Evolutionary conservation across 306 rosid species (phyloP).

Genomic region (Bauhinia variegata): DNA sequence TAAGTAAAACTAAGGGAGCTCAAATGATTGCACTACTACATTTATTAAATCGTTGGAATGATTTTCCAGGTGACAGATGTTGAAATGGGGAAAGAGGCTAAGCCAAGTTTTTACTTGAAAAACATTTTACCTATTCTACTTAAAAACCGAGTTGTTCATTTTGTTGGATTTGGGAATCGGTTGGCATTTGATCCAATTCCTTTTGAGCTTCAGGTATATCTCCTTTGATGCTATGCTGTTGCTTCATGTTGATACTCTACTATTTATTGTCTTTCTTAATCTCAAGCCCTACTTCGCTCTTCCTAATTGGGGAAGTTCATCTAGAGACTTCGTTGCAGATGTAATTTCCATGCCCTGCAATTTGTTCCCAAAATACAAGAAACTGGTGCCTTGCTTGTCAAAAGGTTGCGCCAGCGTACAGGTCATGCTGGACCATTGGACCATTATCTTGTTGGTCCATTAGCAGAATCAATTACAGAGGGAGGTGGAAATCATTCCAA

Average conservation of each 20-base stretch:
- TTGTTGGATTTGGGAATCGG: conserved; percentile 94
- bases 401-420: conserved; percentile 70
- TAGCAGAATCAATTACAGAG: conserved; percentile 47
- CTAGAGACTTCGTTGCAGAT: conserved; percentile 99
- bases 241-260: conserved; percentile 20
- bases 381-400: conserved; percentile 85
- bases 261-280: conserved; percentile 23
- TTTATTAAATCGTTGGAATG: conserved; percentile 41
- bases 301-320: conserved; percentile 90
- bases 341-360: conserved; percentile 92
- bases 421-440: conserved; percentile 71
- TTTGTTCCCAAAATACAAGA: conserved; percentile 94
- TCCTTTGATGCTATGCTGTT: conserved; percentile 36
- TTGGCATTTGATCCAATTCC: conserved; percentile 94
- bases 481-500: conserved; percentile 43
- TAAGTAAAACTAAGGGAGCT: conserved; percentile 20
- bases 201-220: conserved; percentile 80
- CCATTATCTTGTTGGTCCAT: conserved; percentile 70
- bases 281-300: conserved; percentile 46
- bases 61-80: conserved; percentile 79
- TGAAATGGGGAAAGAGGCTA: conserved; percentile 89
- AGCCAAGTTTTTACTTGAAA: conserved; percentile 87
- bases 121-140: conserved; percentile 74
- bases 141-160: conserved; percentile 82
- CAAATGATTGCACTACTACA: conserved; percentile 16